Evolutionary conservation across 257 asterid genomes (phyloP), one percentile per base, ranked within the genome.

Genomic region (Catharanthus roseus): DNA sequence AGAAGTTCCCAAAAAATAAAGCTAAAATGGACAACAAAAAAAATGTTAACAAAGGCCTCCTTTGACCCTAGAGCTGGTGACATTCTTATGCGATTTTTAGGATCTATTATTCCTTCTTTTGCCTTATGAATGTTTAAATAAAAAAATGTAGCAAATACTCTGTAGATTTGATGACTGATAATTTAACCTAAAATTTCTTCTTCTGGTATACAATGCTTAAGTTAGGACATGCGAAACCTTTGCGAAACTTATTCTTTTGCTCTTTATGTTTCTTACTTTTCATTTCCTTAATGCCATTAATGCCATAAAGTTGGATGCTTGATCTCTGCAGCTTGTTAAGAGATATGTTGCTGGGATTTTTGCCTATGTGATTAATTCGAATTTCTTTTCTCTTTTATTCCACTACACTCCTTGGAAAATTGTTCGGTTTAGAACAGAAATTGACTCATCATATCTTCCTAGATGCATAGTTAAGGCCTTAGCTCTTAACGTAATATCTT

Each of bases 71-170:
- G 99, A 73, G 99, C 97, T 28, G 99, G 97, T 6, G 99, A 93
- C 75, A 80, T 91, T 76, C 83, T 93, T 44, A 91, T 93, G 97
- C 96, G 96, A 53, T 93, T 93, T 76, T 84, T 93, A 56, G 99
- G 99, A 83, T 91, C 99, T 1, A 97, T 93, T 65, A 91, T 89
- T 74, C 89, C 91, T 62, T 91, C 99, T 54, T 93, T 93, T 74
- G 96, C 99, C 81, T 91, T 93, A 85, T 93, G 97, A 49, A 91
- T 93, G 96, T 93, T 93, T 87, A 96, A 89, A 77, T 97, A 93
- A 82, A 88, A 96, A 79, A 93, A 91, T 96, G 98, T 89, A 86
- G 29, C 4, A 24, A 53, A 34, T 15, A 45, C 41, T 58, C 65
- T 39, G 55, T 49, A 8, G 26, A 70, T 44, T 68, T 63, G 16